Evolutionary conservation across 768 basidiomycete species (phyloP).

Genomic region (Lyophyllum atratum): DNA sequence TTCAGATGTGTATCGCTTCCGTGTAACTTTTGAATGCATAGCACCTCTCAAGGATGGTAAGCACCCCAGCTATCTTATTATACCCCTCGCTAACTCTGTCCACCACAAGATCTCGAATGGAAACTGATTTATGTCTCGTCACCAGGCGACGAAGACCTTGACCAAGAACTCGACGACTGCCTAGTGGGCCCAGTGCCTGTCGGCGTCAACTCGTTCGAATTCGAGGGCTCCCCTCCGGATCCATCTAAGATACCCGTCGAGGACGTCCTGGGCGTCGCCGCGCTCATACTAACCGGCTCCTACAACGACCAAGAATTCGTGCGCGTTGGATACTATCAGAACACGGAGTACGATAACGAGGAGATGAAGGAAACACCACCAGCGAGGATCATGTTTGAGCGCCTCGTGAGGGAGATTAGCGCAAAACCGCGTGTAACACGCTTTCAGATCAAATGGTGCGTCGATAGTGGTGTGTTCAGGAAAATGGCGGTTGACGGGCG

Average conservation of each 20-base stretch:
- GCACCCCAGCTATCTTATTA: neutral
- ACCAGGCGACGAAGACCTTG: slow-evolving; percentile 86
- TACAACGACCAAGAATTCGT: slow-evolving; percentile 99
- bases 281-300: slow-evolving; percentile 93
- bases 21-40: slow-evolving; percentile 97
- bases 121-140: slow-evolving; percentile 95
- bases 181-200: slow-evolving; percentile 96
- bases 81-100: neutral
- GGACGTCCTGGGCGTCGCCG: slow-evolving; percentile 95
- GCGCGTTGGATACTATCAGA: slow-evolving; percentile 99
- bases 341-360: slow-evolving; percentile 96
- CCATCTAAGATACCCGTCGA: slow-evolving; percentile 83
- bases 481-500: neutral
- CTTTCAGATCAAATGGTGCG: slow-evolving; percentile 86
- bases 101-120: slow-evolving; percentile 88
- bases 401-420: slow-evolving; percentile 84
- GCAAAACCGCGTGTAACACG: slow-evolving; percentile 93
- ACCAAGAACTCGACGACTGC: slow-evolving; percentile 97
- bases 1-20: slow-evolving; percentile 87
- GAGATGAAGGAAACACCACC: slow-evolving; percentile 83
- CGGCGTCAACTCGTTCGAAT: slow-evolving; percentile 98
- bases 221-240: slow-evolving; percentile 84
- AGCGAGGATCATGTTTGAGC: slow-evolving; percentile 68
- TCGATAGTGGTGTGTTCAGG: neutral
- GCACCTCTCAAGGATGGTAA: slow-evolving; percentile 87